Evolutionary conservation across 257 asterid genomes (phyloP).

Genomic region (Jasminum sambac): DNA sequence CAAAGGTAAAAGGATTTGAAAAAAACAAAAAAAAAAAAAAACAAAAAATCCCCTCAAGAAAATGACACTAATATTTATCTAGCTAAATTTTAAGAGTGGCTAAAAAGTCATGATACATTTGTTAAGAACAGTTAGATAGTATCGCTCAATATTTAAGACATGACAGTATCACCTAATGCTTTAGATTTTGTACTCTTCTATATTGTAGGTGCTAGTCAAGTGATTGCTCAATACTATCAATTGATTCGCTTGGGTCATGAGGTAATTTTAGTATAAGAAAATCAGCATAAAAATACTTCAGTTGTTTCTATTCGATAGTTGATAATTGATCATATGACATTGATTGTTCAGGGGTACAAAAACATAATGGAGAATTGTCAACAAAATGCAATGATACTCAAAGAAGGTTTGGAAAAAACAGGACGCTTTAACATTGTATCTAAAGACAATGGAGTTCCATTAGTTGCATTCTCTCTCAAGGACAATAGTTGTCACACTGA

Average conservation of each 20-base stretch:
- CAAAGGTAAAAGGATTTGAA: conserved; percentile 46
- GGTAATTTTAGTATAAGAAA: conserved; percentile 34
- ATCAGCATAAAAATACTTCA: not conserved
- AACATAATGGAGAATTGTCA: conserved; percentile 82
- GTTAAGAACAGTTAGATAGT: not conserved
- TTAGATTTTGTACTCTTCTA: not conserved
- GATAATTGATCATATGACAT: not conserved
- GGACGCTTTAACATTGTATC: conserved; percentile 74
- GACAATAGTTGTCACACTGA: conserved; percentile 71
- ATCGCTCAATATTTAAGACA: not conserved
- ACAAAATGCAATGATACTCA: conserved; percentile 70
- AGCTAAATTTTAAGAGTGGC: not conserved
- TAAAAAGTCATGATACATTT: not conserved
- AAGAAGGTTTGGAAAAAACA: conserved; percentile 61
- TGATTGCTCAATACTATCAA: conserved; percentile 90
- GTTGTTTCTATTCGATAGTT: not conserved
- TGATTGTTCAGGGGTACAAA: conserved; percentile 57
- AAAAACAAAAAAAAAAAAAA: not conserved
- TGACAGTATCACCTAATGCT: not conserved
- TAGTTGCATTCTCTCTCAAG: conserved; percentile 86
- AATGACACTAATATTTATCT: not conserved
- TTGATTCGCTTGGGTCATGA: conserved; percentile 79
- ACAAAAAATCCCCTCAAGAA: too few species aligned
- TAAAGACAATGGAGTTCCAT: conserved; percentile 80
- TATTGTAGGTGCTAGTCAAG: conserved; percentile 76